phyloP scores from a whole-genome alignment of 495 filamentous ascomycete genomes.

The Penicillium silybi region DNA sequence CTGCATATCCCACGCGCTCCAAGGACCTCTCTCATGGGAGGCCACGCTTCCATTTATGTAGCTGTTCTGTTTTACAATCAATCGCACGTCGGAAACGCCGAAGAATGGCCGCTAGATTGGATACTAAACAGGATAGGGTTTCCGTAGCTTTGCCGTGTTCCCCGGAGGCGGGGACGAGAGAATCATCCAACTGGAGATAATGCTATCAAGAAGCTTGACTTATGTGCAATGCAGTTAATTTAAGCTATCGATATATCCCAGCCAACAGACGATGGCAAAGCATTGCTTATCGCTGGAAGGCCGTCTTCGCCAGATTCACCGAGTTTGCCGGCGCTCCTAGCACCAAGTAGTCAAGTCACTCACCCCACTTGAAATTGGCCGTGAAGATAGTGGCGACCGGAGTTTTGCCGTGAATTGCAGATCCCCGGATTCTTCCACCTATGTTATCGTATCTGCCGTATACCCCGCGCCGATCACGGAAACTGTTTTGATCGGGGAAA shows the following conservation, averaged over 20 bases:
- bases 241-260: not conserved
- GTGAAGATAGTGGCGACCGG: not conserved
- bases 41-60: not conserved
- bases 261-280: not conserved
- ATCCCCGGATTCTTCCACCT: not conserved
- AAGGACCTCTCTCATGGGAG: not conserved
- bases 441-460: not conserved
- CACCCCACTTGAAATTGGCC: not conserved
- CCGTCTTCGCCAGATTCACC: not conserved
- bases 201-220: not conserved
- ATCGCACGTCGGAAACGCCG: not conserved
- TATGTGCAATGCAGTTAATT: not conserved
- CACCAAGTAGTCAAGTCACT: not conserved
- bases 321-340: not conserved
- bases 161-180: not conserved
- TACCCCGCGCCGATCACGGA: not conserved
- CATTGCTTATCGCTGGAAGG: not conserved
- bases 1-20: not conserved
- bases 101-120: not conserved
- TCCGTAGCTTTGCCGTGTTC: not conserved
- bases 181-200: not conserved
- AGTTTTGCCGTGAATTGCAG: not conserved
- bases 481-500: not conserved
- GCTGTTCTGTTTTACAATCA: not conserved
- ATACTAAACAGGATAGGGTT: not conserved